Evolutionary conservation across 208 protist species (phyloP), one percentile per base, ranked within the genome.

Genomic region (Leishmania gerbilli): DNA sequence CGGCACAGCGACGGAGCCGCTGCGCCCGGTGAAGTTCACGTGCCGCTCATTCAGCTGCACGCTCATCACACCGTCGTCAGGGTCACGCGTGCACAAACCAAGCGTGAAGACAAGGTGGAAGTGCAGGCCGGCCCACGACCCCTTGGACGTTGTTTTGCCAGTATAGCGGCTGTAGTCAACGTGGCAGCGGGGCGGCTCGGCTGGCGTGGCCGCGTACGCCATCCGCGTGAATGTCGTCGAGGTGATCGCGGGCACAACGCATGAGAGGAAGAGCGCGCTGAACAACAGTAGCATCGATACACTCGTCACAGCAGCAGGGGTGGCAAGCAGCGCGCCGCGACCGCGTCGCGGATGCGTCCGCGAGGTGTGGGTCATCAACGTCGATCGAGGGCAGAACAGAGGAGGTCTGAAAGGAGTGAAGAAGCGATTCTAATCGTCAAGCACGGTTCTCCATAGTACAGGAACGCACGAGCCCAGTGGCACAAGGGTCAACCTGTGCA

Each of bases 61-160:
- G 34, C 60, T 80, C 53, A 91, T 65, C 15, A 77, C 76, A 45
- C 90, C 88, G 8, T 84, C 81, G 13, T 77, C 71, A 19, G 77
- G 24, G 55, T 90, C 84, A 21, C 56, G 40, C 15, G 77, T 83
- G 81, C 90, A 93, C 11, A 91, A 77, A 37, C 78, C 79, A 2
- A 88, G 69, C 15, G 24, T 74, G 80, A 86, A 92, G n/a, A 71
- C 45, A 4, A 93, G 45, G 40, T 89, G 31, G 71, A 86, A 93
- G 31, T 60, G 62, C 42, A 93, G 71, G n/a, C 83, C 88, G 0
- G 88, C 85, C 90, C 88, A 92, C 6, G 71, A 55, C 24, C 90
- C 90, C n/a, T 72, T 81, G n/a, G 85, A 87, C 7, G 74, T 89
- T 40, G 87, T 76, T 9, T 74, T 88, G 17, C 81, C 84, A 45